Conservation (phyloP, 1,284 basidiomycete genomes). For the Austroboletus niveus region DNA sequence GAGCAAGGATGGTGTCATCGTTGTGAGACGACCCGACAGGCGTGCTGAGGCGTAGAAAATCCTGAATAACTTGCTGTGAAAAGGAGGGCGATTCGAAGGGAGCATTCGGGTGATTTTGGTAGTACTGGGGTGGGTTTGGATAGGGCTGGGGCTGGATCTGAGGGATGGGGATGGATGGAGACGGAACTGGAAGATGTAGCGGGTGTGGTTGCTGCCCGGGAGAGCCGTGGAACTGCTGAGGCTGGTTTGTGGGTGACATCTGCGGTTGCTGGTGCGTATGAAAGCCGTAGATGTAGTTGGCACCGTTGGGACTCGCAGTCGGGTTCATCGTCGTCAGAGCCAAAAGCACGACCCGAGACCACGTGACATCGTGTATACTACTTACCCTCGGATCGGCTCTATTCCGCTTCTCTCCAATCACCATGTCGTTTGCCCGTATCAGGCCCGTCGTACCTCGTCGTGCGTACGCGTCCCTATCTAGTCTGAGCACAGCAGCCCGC, state of each 20-base stretch:
- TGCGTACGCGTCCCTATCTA: slow-evolving; percentile 43
- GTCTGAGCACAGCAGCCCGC: slow-evolving; percentile 52
- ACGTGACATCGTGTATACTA: slow-evolving; percentile 1
- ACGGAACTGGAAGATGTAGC: slow-evolving; percentile 9
- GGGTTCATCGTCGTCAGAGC: slow-evolving; percentile 19
- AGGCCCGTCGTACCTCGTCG: slow-evolving; percentile 35
- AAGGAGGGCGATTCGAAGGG: slow-evolving; percentile 35
- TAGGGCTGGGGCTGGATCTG: slow-evolving; percentile 24
- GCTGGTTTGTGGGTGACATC: slow-evolving; percentile 22
- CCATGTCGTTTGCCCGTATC: slow-evolving; percentile 39
- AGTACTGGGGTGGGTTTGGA: slow-evolving; percentile 18
- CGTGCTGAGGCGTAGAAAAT: slow-evolving; percentile 48
- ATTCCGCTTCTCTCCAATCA: slow-evolving; percentile 7
- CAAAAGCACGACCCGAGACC: background rate
- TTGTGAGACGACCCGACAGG: slow-evolving; percentile 49
- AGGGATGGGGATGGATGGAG: slow-evolving; percentile 10
- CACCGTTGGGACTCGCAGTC: slow-evolving; percentile 11
- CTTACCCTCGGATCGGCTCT: slow-evolving; percentile 1
- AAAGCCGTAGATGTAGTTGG: slow-evolving; percentile 6
- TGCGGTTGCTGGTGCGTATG: slow-evolving; percentile 19
- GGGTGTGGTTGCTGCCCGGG: slow-evolving; percentile 27
- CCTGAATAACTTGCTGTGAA: slow-evolving; percentile 50
- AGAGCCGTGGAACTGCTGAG: slow-evolving; percentile 21
- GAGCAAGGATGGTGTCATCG: slow-evolving; percentile 55
- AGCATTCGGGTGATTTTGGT: slow-evolving; percentile 11